Base-by-base conservation (phyloP, 345 rosid genomes). In the Brassica carinata region DNA sequence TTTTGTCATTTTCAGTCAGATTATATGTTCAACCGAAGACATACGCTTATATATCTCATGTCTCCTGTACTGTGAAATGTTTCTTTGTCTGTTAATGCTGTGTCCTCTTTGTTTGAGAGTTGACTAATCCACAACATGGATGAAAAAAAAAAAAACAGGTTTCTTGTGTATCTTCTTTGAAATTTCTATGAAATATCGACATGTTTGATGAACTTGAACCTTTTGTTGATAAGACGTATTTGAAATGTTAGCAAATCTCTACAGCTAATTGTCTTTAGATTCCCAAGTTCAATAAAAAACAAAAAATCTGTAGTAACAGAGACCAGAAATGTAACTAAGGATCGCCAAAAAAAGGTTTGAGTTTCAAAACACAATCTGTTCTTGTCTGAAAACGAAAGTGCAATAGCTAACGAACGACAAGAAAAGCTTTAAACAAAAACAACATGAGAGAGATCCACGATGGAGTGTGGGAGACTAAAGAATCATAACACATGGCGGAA, bases 1-100 rank as follows among this genome's bases (percentile, higher is more conserved):
- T 23, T 23, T 34, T 8, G 3, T 43, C 55, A 30, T 79, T 67
- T 73, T 67, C 69, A 8, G 59, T 79, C 43, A 1, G n/a, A 53
- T 64, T 71, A 55, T 71, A 34, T 34, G 38, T 6, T 34, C 7
- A 34, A 34, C 7, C 38, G 6, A 34, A 34, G 38, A 34, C 38
- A 38, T 23, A 23, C 8, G 10, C 43, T 38, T 38, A 38, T 38
- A 38, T 9, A 9, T 38, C 43, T 38, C 43, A 4, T 31, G 43
- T 38, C 43, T 38, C 8, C 10, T 40, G 48, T 9, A 10, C 48
- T 40, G 14, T 43, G 10, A 43, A 43, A 43, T 43, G 51, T 43
- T 43, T 43, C 14, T 10, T 43, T 43, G 51, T 10, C 11, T 43
- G 51, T 2, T 40, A 40, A 11, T 40, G 14, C 14, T 3, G 6